Evolutionary conservation across 352 stramenopile species (phyloP).

Genomic region (Phytophthora boehmeriae): DNA sequence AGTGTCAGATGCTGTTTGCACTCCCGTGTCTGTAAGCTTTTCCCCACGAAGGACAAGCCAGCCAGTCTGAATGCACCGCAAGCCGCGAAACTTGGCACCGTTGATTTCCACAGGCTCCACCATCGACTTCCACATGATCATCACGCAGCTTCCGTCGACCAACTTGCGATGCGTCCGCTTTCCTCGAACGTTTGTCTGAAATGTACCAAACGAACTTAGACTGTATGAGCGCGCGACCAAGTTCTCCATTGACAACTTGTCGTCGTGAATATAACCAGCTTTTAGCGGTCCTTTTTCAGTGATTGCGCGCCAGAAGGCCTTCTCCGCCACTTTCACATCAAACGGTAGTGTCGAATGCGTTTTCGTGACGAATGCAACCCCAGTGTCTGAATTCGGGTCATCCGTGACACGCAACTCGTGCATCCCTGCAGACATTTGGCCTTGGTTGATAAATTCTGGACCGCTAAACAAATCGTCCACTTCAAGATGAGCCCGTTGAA

Average conservation of each 20-base stretch:
- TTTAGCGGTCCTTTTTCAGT: constrained; percentile 32
- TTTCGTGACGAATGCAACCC: constrained; percentile 41
- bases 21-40: not conserved
- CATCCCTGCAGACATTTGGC: constrained; percentile 6
- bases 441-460: constrained; percentile 18
- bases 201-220: constrained; percentile 27
- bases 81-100: constrained; percentile 29
- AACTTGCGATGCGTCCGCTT: constrained; percentile 54
- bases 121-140: constrained; percentile 58
- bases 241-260: constrained; percentile 26
- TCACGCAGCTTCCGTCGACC: constrained; percentile 26
- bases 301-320: constrained; percentile 44
- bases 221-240: constrained; percentile 28
- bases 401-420: constrained; percentile 22
- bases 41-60: constrained; percentile 34
- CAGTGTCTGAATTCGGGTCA: constrained; percentile 10
- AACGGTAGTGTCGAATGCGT: constrained; percentile 43
- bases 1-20: not conserved
- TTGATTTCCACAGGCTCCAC: constrained; percentile 46
- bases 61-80: constrained; percentile 40
- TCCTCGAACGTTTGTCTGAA: constrained; percentile 42
- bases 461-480: constrained; percentile 20
- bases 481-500: constrained; percentile 21
- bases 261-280: constrained; percentile 37
- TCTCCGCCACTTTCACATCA: constrained; percentile 28